Evolutionary conservation across 176 grass and related monocot species (phyloP).

Genomic region (Musa schizocarpa): DNA sequence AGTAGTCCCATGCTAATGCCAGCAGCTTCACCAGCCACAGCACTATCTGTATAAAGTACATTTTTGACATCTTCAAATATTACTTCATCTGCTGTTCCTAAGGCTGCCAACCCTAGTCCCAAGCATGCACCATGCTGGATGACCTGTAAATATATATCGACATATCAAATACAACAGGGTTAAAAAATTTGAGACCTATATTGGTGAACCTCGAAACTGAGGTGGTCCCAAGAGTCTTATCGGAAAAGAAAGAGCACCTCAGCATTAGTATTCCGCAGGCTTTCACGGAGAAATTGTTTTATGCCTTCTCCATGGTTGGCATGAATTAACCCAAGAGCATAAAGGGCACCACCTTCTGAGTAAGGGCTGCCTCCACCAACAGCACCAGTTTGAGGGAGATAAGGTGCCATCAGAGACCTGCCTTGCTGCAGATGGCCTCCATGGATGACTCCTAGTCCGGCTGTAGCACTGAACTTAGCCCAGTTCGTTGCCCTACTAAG

Average conservation of each 20-base stretch:
- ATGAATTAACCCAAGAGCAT: conserved; percentile 96
- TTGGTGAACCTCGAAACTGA: background rate
- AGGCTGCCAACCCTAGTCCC: conserved; percentile 84
- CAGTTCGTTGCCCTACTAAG: conserved; percentile 97
- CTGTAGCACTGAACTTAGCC: conserved; percentile 97
- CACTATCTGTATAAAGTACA: conserved; percentile 88
- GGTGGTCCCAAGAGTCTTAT: background rate
- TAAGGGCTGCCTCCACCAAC: conserved; percentile 95
- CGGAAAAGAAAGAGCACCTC: conserved; percentile 45
- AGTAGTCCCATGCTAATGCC: conserved; percentile 98
- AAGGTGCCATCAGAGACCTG: conserved; percentile 95
- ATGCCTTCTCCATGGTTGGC: conserved; percentile 99
- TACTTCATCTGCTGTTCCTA: conserved; percentile 93
- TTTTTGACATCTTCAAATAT: conserved; percentile 95
- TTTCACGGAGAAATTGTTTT: conserved; percentile 93
- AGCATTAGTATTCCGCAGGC: conserved; percentile 76
- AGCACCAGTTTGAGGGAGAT: conserved; percentile 87
- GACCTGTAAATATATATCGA: conserved; percentile 39
- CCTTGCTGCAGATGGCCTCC: conserved; percentile 97
- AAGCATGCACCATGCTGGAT: conserved; percentile 97
- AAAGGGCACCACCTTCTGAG: conserved; percentile 97
- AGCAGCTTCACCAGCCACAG: conserved; percentile 94
- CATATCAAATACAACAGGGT: background rate
- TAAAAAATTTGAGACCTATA: background rate
- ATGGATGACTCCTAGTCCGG: conserved; percentile 95